Evolutionary conservation across 2,329 filamentous ascomycete species (phyloP).

Genomic region (Aspergillus latus): DNA sequence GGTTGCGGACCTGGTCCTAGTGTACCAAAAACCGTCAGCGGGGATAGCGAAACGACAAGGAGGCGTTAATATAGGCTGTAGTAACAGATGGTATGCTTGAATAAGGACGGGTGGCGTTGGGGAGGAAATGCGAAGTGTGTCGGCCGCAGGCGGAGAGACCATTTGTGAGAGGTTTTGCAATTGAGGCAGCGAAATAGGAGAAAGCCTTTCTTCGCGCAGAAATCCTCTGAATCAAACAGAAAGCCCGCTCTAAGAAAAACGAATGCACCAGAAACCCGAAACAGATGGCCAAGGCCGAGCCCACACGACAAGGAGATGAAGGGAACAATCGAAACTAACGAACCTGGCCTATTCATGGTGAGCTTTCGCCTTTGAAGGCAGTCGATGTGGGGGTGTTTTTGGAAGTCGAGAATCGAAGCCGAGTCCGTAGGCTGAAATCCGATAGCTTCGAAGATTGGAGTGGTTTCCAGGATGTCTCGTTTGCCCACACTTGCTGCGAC

Average conservation of each 20-base stretch:
- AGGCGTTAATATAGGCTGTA: neutral
- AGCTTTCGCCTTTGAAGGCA: constrained; percentile 18
- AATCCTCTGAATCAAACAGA: neutral
- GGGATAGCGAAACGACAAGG: neutral
- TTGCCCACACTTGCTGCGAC: constrained; percentile 24
- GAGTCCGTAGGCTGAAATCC: constrained; percentile 6
- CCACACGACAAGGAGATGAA: constrained; percentile 19
- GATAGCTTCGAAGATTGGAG: constrained; percentile 15
- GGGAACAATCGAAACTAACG: constrained; percentile 34
- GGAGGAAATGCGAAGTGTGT: constrained; percentile 14
- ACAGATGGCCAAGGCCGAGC: constrained; percentile 13
- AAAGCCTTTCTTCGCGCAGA: constrained; percentile 9
- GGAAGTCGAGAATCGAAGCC: constrained; percentile 9
- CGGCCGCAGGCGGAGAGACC: constrained; percentile 26
- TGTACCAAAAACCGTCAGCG: constrained; percentile 19
- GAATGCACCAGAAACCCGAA: constrained; percentile 3
- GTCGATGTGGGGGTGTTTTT: constrained; percentile 12
- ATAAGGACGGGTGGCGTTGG: constrained; percentile 4
- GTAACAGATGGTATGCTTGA: constrained; percentile 7
- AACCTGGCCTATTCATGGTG: constrained; percentile 53
- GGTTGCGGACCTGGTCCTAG: constrained; percentile 52
- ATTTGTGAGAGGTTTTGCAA: constrained; percentile 21
- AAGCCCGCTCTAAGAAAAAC: neutral
- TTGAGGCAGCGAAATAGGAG: constrained; percentile 20
- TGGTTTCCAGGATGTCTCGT: constrained; percentile 21